Evolutionary conservation across 352 stramenopile species (phyloP).

Genomic region (Phytopythium helicoides): DNA sequence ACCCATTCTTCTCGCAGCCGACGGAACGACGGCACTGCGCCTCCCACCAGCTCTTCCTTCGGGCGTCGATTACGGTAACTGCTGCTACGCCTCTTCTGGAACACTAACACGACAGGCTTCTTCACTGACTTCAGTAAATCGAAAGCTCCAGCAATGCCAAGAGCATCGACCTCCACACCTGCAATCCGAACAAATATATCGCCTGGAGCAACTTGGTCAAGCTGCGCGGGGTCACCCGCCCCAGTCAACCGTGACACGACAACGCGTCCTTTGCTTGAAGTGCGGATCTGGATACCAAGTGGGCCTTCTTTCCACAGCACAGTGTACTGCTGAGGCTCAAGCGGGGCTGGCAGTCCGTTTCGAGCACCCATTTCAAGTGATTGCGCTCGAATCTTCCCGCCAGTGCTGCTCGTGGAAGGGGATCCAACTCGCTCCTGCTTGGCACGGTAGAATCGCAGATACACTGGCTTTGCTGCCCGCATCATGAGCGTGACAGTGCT

Average conservation of each 20-base stretch:
- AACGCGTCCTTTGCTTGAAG: constrained; percentile 54
- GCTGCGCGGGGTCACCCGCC: constrained; percentile 46
- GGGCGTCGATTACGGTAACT: constrained; percentile 4
- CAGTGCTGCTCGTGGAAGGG: constrained; percentile 15
- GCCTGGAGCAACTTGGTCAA: constrained; percentile 50
- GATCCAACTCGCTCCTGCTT: constrained; percentile 13
- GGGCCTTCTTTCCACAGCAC: constrained; percentile 74
- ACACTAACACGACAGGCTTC: constrained; percentile 80
- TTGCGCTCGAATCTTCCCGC: constrained; percentile 14
- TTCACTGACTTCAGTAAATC: constrained; percentile 75
- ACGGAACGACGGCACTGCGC: constrained; percentile 56
- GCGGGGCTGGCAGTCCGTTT: constrained; percentile 8
- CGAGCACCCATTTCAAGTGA: not conserved
- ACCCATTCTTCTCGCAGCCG: constrained; percentile 43
- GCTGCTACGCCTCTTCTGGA: constrained; percentile 42
- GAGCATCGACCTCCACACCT: constrained; percentile 60
- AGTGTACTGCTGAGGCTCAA: constrained; percentile 60
- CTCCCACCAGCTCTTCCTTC: constrained; percentile 8
- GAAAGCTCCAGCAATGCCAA: constrained; percentile 73
- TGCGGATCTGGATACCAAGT: constrained; percentile 83
- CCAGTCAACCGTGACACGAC: constrained; percentile 75
- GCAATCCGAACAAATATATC: constrained; percentile 79
- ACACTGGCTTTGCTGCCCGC: constrained; percentile 71
- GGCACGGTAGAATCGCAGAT: constrained; percentile 58
- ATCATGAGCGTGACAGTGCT: constrained; percentile 74